Percentiles rank a stretch among this genome's conserved stretches.
Evolutionary conservation across 2,329 filamentous ascomycete genomes (phyloP).

Genomic region (Shiraia bambusicola): DNA sequence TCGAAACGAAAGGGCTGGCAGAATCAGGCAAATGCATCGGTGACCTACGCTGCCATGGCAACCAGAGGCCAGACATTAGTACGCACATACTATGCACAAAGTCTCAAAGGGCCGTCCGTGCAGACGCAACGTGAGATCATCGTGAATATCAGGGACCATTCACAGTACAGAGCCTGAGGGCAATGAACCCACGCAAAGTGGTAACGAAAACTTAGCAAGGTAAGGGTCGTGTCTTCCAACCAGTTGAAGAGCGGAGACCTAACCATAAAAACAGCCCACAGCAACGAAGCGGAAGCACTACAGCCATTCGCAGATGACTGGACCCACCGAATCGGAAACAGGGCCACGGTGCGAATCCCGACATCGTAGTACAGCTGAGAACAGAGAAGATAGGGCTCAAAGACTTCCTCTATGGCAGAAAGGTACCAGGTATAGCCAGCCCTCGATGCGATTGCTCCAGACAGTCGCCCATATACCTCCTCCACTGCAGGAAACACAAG

Average conservation of each 20-base stretch:
- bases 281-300: constrained; percentile 15
- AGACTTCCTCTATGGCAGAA: constrained; percentile 16
- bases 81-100: constrained; percentile 19
- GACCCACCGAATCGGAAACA: constrained; percentile 10
- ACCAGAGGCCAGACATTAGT: constrained; percentile 6
- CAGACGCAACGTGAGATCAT: constrained; percentile 19
- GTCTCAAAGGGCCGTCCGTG: constrained; percentile 9
- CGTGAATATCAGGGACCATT: constrained; percentile 16
- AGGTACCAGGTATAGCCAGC: constrained; percentile 12
- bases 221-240: constrained; percentile 21
- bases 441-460: constrained; percentile 15
- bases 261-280: constrained; percentile 17
- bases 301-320: constrained; percentile 16
- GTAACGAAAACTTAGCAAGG: constrained; percentile 18
- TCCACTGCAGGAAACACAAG: constrained; percentile 10
- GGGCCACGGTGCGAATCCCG: constrained; percentile 8
- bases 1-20: constrained; percentile 10
- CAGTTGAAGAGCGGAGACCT: constrained; percentile 22
- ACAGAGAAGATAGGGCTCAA: constrained; percentile 19
- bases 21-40: constrained; percentile 5
- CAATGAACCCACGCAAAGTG: constrained; percentile 17
- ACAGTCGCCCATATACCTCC: constrained; percentile 18
- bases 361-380: constrained; percentile 15
- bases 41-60: constrained; percentile 13
- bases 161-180: constrained; percentile 16